Base-by-base conservation (phyloP, 179 eudicot genomes). In the Vitellaria paradoxa region DNA sequence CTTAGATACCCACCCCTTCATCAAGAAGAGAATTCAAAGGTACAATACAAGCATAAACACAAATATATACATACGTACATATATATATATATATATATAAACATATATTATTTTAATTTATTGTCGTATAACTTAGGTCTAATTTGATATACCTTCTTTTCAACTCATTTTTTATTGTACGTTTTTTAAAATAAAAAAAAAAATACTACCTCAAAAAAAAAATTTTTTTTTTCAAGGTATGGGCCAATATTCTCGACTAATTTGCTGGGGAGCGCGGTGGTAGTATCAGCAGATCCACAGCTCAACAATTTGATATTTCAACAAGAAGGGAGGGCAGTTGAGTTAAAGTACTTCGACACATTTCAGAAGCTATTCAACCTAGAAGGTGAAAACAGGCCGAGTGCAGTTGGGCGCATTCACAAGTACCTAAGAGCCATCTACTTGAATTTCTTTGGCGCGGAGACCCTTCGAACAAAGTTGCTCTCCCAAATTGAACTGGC, bases 1-100 rank as follows among this genome's bases (percentile, higher is more conserved):
- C 18, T 56, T 79, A 20, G 81, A 79, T 7, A 77, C 73, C 52
- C 81, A 79, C 24, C 81, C 81, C 15, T 79, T 79, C 77, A 73
- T 79, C 73, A 79, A 79, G 17, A 65, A 11, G 5, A 73, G 81
- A 57, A 56, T 79, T 21, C 72, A 65, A 3, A 65, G 59, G 81
- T 79, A 30, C 37, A 30, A 30, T 30, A 30, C 37, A 30, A 30
- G 37, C 37, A 30, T 30, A 30, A 1, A 1, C 37, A 30, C 37
- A 30, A 30, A 30, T 30, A 30, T 30, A 30, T n/a, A n/a, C n/a
- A n/a, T n/a, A n/a, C n/a, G n/a, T n/a, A n/a, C n/a, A n/a, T n/a
- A n/a, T n/a, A n/a, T n/a, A n/a, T n/a, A n/a, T n/a, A n/a, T n/a
- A n/a, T n/a, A n/a, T n/a, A n/a, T n/a, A n/a, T n/a, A n/a, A n/a